phyloP scores from a whole-genome alignment of 1,284 basidiomycete genomes.

The Leccinum huronense region DNA sequence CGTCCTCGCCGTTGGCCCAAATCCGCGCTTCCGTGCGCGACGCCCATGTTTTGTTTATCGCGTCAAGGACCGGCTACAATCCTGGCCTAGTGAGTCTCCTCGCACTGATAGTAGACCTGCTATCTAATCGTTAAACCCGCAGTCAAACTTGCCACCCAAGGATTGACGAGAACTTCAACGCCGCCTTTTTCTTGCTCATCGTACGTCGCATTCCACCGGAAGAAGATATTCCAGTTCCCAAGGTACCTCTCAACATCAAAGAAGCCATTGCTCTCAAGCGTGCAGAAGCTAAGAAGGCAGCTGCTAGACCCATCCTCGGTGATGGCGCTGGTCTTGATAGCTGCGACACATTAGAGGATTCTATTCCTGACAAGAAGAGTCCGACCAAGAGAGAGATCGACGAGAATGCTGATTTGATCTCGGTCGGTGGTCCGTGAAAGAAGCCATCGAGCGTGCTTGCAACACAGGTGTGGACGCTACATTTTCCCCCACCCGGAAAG shows the following conservation, averaged over 20 bases:
- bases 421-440: slow-evolving; percentile 66
- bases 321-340: slow-evolving; percentile 23
- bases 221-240: slow-evolving; percentile 32
- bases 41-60: too few species aligned
- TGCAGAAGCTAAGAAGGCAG: slow-evolving; percentile 67
- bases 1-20: too few species aligned
- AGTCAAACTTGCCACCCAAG: too few species aligned
- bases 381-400: slow-evolving; percentile 39
- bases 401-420: slow-evolving; percentile 48
- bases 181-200: too few species aligned
- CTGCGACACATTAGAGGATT: slow-evolving; percentile 44
- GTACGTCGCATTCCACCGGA: slow-evolving; percentile 30
- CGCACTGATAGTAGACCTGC: too few species aligned
- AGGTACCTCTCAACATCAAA: slow-evolving; percentile 53
- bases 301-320: slow-evolving; percentile 27
- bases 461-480: slow-evolving; percentile 58
- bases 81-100: too few species aligned
- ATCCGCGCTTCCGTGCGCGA: too few species aligned
- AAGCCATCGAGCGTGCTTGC: slow-evolving; percentile 72
- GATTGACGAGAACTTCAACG: too few species aligned
- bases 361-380: slow-evolving; percentile 36
- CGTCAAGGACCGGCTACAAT: too few species aligned
- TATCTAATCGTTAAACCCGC: too few species aligned
- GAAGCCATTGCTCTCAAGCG: slow-evolving; percentile 73
- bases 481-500: slow-evolving; percentile 38